These are phyloP conservation scores for Cercospora nicotianae DNA, from an alignment of 2,329 filamentous ascomycete genomes.

Conservation along the genomic window DNA sequence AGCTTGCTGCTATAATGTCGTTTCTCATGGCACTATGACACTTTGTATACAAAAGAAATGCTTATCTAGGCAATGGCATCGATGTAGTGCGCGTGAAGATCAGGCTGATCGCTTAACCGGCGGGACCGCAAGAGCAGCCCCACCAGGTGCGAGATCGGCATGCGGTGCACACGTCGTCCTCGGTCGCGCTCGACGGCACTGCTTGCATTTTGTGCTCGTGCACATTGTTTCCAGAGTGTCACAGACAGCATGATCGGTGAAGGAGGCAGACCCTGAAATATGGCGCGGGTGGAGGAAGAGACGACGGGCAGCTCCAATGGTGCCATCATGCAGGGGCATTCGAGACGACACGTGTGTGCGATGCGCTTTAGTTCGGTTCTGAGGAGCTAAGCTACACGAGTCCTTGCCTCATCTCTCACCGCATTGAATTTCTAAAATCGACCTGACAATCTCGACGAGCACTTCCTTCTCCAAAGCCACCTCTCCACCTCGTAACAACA, in stretches of 20 bases:
- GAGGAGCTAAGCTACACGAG: constrained; percentile 1
- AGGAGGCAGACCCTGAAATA: not conserved
- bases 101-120: constrained; percentile 12
- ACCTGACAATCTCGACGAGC: not conserved
- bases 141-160: constrained; percentile 10
- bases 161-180: not conserved
- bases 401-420: not conserved
- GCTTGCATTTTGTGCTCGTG: not conserved
- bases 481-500: not conserved
- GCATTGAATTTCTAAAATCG: constrained; percentile 1
- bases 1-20: not conserved
- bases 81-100: not conserved
- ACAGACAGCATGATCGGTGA: not conserved
- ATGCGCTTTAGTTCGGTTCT: not conserved
- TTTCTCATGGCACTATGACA: not conserved
- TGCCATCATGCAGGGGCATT: not conserved
- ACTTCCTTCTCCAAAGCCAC: not conserved
- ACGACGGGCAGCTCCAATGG: not conserved
- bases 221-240: not conserved
- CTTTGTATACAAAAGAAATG: constrained; percentile 8
- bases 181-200: not conserved
- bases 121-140: not conserved
- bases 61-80: constrained; percentile 3
- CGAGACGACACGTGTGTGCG: constrained; percentile 5
- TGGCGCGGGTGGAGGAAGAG: not conserved